Percentiles rank a stretch among this genome's conserved stretches.
phyloP scores from a whole-genome alignment of 345 rosid species.

The Populus ilicifolia region DNA sequence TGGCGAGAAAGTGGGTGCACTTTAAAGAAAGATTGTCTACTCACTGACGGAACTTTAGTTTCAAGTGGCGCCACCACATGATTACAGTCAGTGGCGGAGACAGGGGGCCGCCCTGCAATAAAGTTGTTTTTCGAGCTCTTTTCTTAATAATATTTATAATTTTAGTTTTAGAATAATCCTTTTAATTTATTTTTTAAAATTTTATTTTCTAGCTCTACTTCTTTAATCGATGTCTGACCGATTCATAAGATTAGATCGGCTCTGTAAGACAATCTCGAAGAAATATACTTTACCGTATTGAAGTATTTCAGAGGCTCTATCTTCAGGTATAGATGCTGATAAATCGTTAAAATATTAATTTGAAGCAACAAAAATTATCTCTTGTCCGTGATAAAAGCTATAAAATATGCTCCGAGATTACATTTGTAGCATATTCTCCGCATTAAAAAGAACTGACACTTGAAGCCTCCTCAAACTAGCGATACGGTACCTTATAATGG shows the following conservation, averaged over 20 bases:
- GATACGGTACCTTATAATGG: background rate
- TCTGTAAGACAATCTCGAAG: background rate
- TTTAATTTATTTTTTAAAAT: too few relatives aligned
- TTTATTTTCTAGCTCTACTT: too few relatives aligned
- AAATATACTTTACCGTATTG: background rate
- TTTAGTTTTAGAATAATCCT: too few relatives aligned
- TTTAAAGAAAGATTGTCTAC: conserved; percentile 8
- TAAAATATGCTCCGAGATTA: conserved; percentile 1
- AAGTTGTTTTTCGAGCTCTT: too few relatives aligned
- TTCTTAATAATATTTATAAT: too few relatives aligned
- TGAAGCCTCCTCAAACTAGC: background rate
- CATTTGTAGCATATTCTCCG: conserved; percentile 19
- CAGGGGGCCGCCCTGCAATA: too few relatives aligned
- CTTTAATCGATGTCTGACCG: background rate
- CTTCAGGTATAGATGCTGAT: conserved; percentile 5
- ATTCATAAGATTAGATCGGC: background rate
- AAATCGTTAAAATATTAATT: background rate
- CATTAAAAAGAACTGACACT: background rate
- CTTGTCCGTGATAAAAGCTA: conserved; percentile 13
- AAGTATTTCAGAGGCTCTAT: conserved; percentile 11
- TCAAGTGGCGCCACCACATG: background rate
- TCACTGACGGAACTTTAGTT: background rate
- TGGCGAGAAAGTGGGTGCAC: conserved; percentile 12
- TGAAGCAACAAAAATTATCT: background rate
- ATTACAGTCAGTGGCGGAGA: background rate